phyloP scores from a whole-genome alignment of 2,329 filamentous ascomycete species.

The Chaetoscypha palmicola region DNA sequence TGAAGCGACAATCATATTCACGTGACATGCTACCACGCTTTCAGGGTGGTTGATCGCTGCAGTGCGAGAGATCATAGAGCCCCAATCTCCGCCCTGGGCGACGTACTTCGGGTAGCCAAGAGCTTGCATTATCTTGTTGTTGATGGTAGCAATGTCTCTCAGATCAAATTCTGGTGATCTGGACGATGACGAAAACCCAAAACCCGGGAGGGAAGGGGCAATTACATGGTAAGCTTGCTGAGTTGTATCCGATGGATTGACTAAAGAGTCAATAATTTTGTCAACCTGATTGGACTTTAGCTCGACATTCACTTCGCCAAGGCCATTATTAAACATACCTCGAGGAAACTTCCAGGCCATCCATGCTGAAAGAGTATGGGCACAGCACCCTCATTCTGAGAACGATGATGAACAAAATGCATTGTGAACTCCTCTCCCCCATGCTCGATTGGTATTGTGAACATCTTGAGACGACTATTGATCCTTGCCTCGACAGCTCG shows the following conservation, averaged over 20 bases:
- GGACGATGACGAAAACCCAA: conserved; percentile 38
- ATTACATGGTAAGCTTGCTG: conserved; percentile 40
- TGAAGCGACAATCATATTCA: conserved; percentile 22
- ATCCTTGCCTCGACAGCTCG: conserved; percentile 23
- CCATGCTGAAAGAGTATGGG: conserved; percentile 38
- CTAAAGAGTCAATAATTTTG: conserved; percentile 32
- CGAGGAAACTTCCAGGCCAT: conserved; percentile 61
- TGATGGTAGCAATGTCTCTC: conserved; percentile 42
- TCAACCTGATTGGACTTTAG: conserved; percentile 28
- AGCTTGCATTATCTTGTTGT: conserved; percentile 61
- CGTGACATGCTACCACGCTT: conserved; percentile 22
- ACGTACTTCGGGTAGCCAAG: conserved; percentile 58
- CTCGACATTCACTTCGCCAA: conserved; percentile 30
- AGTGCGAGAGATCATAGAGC: conserved; percentile 53
- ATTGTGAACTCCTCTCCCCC: conserved; percentile 41
- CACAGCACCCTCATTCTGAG: conserved; percentile 37
- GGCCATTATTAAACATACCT: conserved; percentile 37
- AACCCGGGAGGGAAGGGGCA: conserved; percentile 49
- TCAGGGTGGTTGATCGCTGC: conserved; percentile 52
- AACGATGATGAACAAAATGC: conserved; percentile 57
- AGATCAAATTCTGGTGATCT: conserved; percentile 25
- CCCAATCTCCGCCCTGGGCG: conserved; percentile 65
- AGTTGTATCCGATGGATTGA: conserved; percentile 21
- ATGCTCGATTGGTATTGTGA: conserved; percentile 25
- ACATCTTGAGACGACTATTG: conserved; percentile 27